Evolutionary conservation across 495 filamentous ascomycete species (phyloP).

Genomic region (Talaromyces wortmannii): DNA sequence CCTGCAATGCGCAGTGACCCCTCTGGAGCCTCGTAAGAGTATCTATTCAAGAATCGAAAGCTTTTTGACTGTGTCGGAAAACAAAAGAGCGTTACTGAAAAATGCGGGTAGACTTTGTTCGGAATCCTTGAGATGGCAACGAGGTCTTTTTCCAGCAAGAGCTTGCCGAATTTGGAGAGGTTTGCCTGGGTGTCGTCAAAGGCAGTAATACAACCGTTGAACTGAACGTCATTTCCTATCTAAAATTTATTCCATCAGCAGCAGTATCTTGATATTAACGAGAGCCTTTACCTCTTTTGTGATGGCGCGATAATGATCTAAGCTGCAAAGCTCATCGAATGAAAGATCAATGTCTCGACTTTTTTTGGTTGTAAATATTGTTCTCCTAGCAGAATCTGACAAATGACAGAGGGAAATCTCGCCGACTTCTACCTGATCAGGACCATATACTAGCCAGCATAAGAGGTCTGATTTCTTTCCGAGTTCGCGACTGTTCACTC

Average conservation of each 20-base stretch:
- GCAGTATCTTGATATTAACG: not conserved
- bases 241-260: constrained; percentile 1
- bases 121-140: constrained; percentile 19
- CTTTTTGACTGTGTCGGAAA: constrained; percentile 16
- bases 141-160: constrained; percentile 14
- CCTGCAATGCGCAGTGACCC: constrained; percentile 20
- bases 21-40: not conserved
- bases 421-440: constrained; percentile 25
- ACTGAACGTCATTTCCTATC: constrained; percentile 1
- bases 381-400: not conserved
- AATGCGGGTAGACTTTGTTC: not conserved
- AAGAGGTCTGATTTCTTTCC: not conserved
- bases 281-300: constrained; percentile 22
- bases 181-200: constrained; percentile 23
- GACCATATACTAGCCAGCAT: constrained; percentile 25
- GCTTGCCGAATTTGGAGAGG: constrained; percentile 18
- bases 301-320: constrained; percentile 22
- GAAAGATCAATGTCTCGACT: constrained; percentile 23
- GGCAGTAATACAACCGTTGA: constrained; percentile 29
- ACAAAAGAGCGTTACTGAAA: constrained; percentile 15
- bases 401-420: constrained; percentile 32
- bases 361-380: constrained; percentile 3
- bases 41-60: constrained; percentile 13
- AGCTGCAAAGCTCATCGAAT: constrained; percentile 31
- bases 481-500: not conserved